Percentiles rank a stretch among this genome's conserved stretches.
Evolutionary conservation across 2,329 filamentous ascomycete species (phyloP).

Genomic region (Pseudogymnoascus sp.): DNA sequence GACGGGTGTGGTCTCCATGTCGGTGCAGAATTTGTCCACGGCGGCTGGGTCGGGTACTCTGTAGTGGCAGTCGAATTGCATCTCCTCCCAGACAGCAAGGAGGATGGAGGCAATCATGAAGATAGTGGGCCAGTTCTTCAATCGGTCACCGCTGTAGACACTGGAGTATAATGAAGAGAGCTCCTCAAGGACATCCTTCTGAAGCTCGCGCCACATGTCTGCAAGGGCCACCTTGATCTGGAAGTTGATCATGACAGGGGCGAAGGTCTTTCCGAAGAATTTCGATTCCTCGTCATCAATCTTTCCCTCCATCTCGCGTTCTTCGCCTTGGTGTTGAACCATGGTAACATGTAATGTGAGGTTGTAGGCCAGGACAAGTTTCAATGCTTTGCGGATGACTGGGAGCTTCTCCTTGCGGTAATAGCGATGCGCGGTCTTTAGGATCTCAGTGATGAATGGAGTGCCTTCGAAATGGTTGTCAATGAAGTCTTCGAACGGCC

Average conservation of each 20-base stretch:
- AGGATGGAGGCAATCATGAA: slow-evolving; percentile 95
- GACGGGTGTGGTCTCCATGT: slow-evolving; percentile 94
- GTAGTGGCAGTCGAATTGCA: slow-evolving; percentile 98
- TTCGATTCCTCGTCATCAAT: slow-evolving; percentile 81
- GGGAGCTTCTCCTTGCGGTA: slow-evolving; percentile 82
- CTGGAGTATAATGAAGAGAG: slow-evolving; percentile 90
- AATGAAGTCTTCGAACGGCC: slow-evolving; percentile 85
- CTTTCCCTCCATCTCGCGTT: slow-evolving; percentile 69
- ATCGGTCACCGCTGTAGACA: slow-evolving; percentile 91
- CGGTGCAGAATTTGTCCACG: slow-evolving; percentile 88
- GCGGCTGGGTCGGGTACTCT: slow-evolving; percentile 75
- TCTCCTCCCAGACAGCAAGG: slow-evolving; percentile 93
- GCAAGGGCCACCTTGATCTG: slow-evolving; percentile 96
- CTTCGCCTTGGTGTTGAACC: slow-evolving; percentile 79
- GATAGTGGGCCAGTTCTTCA: slow-evolving; percentile 98
- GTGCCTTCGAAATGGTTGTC: slow-evolving; percentile 96
- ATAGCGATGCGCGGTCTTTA: slow-evolving; percentile 92
- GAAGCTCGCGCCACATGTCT: slow-evolving; percentile 95
- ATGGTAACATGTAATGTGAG: slow-evolving; percentile 90
- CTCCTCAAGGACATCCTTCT: slow-evolving; percentile 93
- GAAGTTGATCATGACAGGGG: slow-evolving; percentile 99
- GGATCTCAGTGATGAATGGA: slow-evolving; percentile 87
- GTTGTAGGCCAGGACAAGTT: slow-evolving; percentile 93
- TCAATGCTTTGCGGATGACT: slow-evolving; percentile 89
- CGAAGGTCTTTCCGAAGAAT: slow-evolving; percentile 82